Evolutionary conservation across 148 eudicot species (phyloP).

Genomic region (Cornus kousa): DNA sequence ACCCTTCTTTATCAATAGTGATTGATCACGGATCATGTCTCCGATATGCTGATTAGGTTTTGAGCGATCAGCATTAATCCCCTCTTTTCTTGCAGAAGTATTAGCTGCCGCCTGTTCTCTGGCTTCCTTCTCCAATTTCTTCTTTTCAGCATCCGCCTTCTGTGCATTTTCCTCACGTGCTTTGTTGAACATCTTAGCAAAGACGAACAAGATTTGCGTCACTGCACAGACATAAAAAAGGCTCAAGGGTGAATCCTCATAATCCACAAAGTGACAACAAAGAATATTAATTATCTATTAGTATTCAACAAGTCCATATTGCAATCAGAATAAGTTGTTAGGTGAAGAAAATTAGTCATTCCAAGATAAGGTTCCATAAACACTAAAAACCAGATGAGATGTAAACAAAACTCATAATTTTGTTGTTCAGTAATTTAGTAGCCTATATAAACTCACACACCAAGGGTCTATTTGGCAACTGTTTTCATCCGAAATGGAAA

Average conservation of each 20-base stretch:
- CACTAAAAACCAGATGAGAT: not conserved
- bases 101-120: slow-evolving; percentile 68
- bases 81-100: slow-evolving; percentile 54
- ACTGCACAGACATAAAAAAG: slow-evolving; percentile 49
- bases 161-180: slow-evolving; percentile 86
- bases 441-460: too few relatives aligned
- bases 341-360: too few relatives aligned
- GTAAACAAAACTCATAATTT: not conserved
- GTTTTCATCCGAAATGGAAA: too few relatives aligned
- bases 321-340: too few relatives aligned
- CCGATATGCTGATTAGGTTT: slow-evolving; percentile 36
- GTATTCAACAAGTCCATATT: not conserved
- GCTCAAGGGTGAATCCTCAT: not conserved
- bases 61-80: slow-evolving; percentile 44
- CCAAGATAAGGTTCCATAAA: not conserved
- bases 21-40: slow-evolving; percentile 36
- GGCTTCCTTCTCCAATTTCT: slow-evolving; percentile 96
- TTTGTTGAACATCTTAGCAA: slow-evolving; percentile 81
- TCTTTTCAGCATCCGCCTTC: slow-evolving; percentile 88
- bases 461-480: too few relatives aligned
- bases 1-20: not conserved
- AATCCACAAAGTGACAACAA: not conserved
- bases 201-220: slow-evolving; percentile 77
- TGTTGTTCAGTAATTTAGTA: too few relatives aligned
- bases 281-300: not conserved